phyloP scores from a whole-genome alignment of 441 rosid species.

The Corymbia calophylla region DNA sequence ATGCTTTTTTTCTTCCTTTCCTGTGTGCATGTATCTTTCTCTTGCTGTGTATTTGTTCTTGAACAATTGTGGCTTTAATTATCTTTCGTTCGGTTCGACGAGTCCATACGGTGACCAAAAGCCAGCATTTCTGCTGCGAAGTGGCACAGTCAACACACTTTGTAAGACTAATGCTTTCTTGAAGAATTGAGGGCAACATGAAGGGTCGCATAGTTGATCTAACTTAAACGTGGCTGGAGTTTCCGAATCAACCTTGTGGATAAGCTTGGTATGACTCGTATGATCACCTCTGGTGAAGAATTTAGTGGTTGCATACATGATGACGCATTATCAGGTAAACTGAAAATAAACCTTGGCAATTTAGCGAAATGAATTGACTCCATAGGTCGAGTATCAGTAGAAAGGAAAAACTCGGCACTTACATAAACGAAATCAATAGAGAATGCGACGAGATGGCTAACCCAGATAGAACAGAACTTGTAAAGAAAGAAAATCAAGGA shows the following conservation, averaged over 20 bases:
- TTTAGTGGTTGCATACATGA: background rate
- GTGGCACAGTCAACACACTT: background rate
- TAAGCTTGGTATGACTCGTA: too few species aligned
- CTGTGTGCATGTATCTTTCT: background rate
- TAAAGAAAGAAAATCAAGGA: background rate
- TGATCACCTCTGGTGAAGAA: background rate
- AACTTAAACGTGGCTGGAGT: background rate
- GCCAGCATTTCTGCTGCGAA: background rate
- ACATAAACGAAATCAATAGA: background rate
- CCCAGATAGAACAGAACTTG: background rate
- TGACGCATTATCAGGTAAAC: background rate
- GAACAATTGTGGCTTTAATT: background rate
- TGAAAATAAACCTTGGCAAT: background rate
- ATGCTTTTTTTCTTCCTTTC: background rate
- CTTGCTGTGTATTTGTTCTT: background rate
- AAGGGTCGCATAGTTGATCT: background rate
- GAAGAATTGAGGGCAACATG: background rate
- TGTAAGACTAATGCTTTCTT: background rate
- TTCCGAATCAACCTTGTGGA: background rate
- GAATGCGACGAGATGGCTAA: background rate
- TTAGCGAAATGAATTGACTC: background rate
- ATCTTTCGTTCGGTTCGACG: background rate
- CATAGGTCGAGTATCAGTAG: background rate
- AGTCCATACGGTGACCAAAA: background rate
- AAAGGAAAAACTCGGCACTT: background rate